Conservation (phyloP, 75 land plant species). For the Selaginella moellendorffii region DNA sequence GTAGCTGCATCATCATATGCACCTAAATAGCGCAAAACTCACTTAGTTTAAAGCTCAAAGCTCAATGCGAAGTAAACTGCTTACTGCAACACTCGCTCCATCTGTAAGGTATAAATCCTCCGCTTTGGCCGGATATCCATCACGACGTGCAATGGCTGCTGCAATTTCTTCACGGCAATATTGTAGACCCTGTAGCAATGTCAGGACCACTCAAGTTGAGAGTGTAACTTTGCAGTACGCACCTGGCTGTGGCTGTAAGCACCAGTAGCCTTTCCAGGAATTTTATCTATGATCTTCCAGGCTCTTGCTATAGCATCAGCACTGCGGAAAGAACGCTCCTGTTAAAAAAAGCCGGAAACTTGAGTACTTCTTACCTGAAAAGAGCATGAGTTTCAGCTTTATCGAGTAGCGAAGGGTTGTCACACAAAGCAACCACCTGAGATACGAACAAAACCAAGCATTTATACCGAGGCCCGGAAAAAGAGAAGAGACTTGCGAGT, state of each 20-base stretch:
- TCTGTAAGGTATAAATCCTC: conserved; percentile 88
- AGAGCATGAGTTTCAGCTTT: conserved; percentile 69
- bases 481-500: neutral
- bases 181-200: conserved; percentile 60
- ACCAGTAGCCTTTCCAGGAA: conserved; percentile 89
- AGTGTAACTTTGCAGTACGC: neutral
- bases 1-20: conserved; percentile 95
- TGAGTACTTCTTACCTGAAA: conserved; percentile 50
- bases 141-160: conserved; percentile 83
- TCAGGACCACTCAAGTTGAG: neutral
- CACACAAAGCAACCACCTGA: conserved; percentile 86
- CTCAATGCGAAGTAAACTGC: no score
- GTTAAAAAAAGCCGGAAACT: neutral
- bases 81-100: conserved; percentile 95
- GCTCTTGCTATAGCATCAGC: conserved; percentile 81
- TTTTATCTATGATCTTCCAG: conserved; percentile 53
- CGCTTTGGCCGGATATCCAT: conserved; percentile 74
- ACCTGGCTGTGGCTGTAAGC: conserved; percentile 99
- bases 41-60: no score
- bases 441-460: neutral
- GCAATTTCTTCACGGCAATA: conserved; percentile 85
- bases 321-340: conserved; percentile 24
- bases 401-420: conserved; percentile 84
- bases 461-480: neutral
- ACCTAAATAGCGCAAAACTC: conserved; percentile 88